Percentiles rank a stretch among this genome's conserved stretches.
phyloP scores from a whole-genome alignment of 352 stramenopile genomes.

The Phytophthora hibernalis region DNA sequence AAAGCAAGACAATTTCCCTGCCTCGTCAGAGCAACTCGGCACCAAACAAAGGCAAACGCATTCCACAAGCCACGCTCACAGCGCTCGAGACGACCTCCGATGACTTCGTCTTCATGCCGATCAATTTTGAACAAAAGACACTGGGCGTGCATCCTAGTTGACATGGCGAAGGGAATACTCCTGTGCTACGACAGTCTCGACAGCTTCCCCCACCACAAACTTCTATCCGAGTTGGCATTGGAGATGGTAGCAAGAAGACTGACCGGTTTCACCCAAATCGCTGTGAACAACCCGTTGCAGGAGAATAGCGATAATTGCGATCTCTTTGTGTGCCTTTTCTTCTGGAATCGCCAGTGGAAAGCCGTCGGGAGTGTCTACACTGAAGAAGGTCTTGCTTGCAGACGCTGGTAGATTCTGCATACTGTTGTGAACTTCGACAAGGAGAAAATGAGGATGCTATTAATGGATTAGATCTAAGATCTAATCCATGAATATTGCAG shows the following conservation, averaged over 20 bases:
- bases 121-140: conserved; percentile 10
- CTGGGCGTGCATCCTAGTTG: conserved; percentile 8
- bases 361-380: background rate
- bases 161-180: background rate
- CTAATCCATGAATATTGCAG: too few relatives aligned
- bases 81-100: background rate
- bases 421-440: conserved; percentile 4
- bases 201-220: background rate
- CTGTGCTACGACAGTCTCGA: conserved; percentile 8
- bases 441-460: background rate
- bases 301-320: conserved; percentile 6
- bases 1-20: background rate
- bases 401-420: conserved; percentile 3
- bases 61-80: background rate
- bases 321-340: conserved; percentile 1
- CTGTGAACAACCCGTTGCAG: conserved; percentile 5
- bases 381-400: background rate
- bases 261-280: background rate
- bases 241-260: background rate
- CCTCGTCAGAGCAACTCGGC: background rate
- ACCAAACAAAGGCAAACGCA: background rate
- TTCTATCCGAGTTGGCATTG: background rate
- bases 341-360: background rate
- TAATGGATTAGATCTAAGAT: background rate
- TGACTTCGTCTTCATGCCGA: conserved; percentile 7